phyloP scores from a whole-genome alignment of 805 yeast genomes.

The Kuraishia borneana region DNA sequence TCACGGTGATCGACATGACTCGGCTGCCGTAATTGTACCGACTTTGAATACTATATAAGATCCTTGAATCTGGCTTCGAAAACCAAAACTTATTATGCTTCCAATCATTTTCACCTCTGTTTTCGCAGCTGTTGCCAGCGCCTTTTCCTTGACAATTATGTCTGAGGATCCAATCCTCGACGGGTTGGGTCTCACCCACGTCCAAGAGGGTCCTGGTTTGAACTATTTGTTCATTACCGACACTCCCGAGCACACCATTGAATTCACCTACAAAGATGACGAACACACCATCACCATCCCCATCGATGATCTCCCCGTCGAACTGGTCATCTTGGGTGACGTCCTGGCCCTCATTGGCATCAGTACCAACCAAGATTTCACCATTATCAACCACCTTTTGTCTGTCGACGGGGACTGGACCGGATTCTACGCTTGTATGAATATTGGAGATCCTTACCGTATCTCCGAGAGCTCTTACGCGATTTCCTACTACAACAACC shows the following conservation, averaged over 20 bases:
- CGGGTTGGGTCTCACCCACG: constrained; percentile 17
- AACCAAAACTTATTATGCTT: constrained; percentile 5
- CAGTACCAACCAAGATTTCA: constrained; percentile 4
- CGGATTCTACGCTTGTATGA: constrained; percentile 30
- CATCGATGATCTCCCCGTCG: constrained; percentile 1
- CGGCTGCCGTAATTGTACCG: too few species aligned
- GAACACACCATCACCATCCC: background rate
- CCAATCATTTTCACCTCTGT: constrained; percentile 7
- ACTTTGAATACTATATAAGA: background rate
- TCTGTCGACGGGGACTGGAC: constrained; percentile 17
- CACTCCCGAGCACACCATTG: background rate
- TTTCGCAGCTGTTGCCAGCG: constrained; percentile 7
- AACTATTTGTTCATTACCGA: constrained; percentile 22
- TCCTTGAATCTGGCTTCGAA: background rate
- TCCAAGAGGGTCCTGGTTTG: constrained; percentile 35
- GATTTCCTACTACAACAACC: constrained; percentile 13
- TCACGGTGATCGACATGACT: too few species aligned
- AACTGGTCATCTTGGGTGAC: too few species aligned
- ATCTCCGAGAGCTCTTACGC: constrained; percentile 19
- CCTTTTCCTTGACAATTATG: constrained; percentile 12
- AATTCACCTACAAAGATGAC: background rate
- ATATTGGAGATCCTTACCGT: constrained; percentile 30
- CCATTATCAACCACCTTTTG: constrained; percentile 10
- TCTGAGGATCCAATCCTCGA: constrained; percentile 17
- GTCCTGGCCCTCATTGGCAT: constrained; percentile 3